phyloP scores from a whole-genome alignment of 371 early-diverging fungal genomes.

The Mortierella sp. region DNA sequence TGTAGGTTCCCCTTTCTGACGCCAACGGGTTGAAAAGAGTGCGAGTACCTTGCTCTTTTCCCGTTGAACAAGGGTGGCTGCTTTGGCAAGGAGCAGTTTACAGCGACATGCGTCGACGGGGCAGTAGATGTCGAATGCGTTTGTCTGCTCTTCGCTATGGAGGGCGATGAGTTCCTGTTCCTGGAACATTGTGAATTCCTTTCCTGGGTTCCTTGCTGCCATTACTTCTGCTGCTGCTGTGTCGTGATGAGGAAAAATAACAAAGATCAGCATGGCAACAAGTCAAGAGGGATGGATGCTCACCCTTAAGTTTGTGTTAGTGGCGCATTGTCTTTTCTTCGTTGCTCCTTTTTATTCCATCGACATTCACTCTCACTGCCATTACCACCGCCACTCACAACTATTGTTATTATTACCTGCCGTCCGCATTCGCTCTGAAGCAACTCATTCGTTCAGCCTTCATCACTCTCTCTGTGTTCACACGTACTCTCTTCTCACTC shows the following conservation, averaged over 20 bases:
- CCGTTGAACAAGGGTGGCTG: constrained; percentile 40
- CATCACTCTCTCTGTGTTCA: too few relatives aligned
- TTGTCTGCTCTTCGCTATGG: constrained; percentile 20
- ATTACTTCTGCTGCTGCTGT: background rate
- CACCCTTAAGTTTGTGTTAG: background rate
- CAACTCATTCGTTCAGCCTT: too few relatives aligned
- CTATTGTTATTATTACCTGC: too few relatives aligned
- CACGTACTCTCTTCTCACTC: background rate
- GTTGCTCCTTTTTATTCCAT: background rate
- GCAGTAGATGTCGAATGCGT: constrained; percentile 51
- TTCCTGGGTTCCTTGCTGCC: constrained; percentile 49
- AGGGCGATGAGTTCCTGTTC: constrained; percentile 37
- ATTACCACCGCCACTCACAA: too few relatives aligned
- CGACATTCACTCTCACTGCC: too few relatives aligned
- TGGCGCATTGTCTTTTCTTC: background rate
- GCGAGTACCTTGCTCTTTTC: constrained; percentile 48
- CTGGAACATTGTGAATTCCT: constrained; percentile 24
- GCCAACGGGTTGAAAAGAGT: background rate
- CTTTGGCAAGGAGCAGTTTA: constrained; percentile 34
- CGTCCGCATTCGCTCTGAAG: too few relatives aligned
- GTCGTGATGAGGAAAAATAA: constrained; percentile 1
- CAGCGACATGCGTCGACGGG: constrained; percentile 51
- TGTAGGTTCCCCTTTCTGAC: background rate
- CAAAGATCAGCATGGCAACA: background rate
- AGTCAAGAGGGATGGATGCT: background rate